These are phyloP conservation scores for Turritis glabra DNA, from an alignment of 345 rosid genomes.

Conservation along the genomic window DNA sequence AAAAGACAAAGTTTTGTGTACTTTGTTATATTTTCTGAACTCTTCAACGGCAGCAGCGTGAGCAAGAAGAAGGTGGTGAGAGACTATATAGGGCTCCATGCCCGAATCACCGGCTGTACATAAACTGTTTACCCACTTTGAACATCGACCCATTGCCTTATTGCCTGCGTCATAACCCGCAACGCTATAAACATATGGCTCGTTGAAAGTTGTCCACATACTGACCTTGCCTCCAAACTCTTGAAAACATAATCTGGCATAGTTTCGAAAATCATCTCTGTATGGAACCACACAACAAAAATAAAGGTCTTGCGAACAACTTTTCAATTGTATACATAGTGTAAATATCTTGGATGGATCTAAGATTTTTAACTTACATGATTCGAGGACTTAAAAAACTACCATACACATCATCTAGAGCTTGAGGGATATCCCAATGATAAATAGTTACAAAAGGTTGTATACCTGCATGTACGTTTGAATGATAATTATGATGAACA, in stretches of 20 bases:
- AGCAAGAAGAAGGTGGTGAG: conserved; percentile 41
- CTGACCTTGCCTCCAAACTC: conserved; percentile 51
- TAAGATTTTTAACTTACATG: conserved; percentile 36
- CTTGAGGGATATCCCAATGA: conserved; percentile 53
- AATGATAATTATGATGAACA: too few relatives aligned
- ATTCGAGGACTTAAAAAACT: conserved; percentile 43
- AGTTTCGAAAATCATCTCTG: conserved; percentile 33
- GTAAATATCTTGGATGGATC: neutral
- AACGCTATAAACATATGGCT: conserved; percentile 42
- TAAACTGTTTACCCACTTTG: conserved; percentile 25
- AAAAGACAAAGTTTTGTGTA: too few relatives aligned
- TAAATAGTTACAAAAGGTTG: conserved; percentile 43
- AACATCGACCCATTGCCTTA: conserved; percentile 44
- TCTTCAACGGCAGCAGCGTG: conserved; percentile 32
- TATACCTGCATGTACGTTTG: conserved; percentile 26
- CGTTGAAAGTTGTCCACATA: conserved; percentile 53
- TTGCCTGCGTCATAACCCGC: conserved; percentile 37
- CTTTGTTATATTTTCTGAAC: conserved; percentile 31
- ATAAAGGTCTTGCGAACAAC: neutral
- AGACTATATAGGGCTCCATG: conserved; percentile 30
- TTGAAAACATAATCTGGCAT: conserved; percentile 40
- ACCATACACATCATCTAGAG: conserved; percentile 44
- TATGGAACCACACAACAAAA: neutral
- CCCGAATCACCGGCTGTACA: conserved; percentile 41
- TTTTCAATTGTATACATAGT: too few relatives aligned